A percentile compares a stretch with the other conserved stretches of the same genome.
Evolutionary conservation across 495 filamentous ascomycete genomes (phyloP).

Genomic region (Entonaema liquescens): DNA sequence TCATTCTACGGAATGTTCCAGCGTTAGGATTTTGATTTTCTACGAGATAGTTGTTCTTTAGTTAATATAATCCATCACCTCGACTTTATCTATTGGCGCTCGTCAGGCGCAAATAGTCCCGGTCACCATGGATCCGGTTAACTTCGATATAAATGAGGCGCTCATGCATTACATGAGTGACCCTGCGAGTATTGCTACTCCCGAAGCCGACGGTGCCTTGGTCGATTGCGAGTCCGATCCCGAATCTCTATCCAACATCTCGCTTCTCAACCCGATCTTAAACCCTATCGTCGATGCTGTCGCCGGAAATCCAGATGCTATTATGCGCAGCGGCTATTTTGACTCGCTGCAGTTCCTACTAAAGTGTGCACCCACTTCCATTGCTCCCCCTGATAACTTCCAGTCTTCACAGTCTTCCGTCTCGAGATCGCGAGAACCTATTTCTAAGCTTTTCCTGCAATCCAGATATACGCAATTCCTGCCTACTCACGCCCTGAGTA

Average conservation of each 20-base stretch:
- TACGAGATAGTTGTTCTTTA: slow-evolving; percentile 9
- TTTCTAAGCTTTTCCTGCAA: slow-evolving; percentile 72
- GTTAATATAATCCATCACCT: background rate
- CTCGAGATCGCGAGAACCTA: slow-evolving; percentile 39
- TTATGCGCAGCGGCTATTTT: slow-evolving; percentile 78
- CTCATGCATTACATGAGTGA: slow-evolving; percentile 96
- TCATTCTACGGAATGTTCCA: slow-evolving; percentile 9
- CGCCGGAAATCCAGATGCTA: slow-evolving; percentile 87
- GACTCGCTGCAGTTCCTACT: slow-evolving; percentile 95
- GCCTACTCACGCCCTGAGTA: slow-evolving; percentile 83
- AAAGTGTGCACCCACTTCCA: slow-evolving; percentile 85
- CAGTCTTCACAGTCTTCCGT: slow-evolving; percentile 21
- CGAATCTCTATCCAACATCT: slow-evolving; percentile 76
- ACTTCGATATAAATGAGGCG: slow-evolving; percentile 94
- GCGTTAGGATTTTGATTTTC: background rate
- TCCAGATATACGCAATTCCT: slow-evolving; percentile 84
- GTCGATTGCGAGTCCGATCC: slow-evolving; percentile 92
- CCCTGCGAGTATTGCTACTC: slow-evolving; percentile 81
- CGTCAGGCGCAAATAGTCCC: slow-evolving; percentile 34
- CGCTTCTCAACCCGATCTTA: slow-evolving; percentile 81
- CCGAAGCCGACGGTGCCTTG: slow-evolving; percentile 84
- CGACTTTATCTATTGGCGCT: slow-evolving; percentile 15
- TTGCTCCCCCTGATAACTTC: slow-evolving; percentile 48
- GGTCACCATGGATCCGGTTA: slow-evolving; percentile 74
- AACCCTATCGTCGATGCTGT: slow-evolving; percentile 95